Evolutionary conservation across 2,329 filamentous ascomycete genomes (phyloP).

Genomic region (Aspergillus hortae): DNA sequence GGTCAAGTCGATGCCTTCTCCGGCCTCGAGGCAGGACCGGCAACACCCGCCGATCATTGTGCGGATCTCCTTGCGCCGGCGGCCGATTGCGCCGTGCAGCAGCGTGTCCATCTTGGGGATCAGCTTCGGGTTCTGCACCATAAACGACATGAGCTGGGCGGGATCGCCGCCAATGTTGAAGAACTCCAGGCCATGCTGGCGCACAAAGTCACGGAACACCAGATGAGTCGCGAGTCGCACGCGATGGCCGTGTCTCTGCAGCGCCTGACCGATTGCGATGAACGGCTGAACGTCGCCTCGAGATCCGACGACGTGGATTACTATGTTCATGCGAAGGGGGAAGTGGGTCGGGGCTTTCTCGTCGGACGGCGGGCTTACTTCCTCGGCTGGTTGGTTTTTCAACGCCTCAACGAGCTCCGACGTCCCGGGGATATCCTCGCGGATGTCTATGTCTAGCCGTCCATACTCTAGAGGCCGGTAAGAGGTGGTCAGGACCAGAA

Average conservation of each 20-base stretch:
- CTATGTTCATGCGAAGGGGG: background rate
- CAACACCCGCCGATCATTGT: background rate
- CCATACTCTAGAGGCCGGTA: background rate
- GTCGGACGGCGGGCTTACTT: background rate
- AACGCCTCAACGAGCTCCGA: background rate
- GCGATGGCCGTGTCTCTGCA: background rate
- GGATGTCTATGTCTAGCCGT: background rate
- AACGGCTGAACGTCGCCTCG: conserved; percentile 1
- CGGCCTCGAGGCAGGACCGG: background rate
- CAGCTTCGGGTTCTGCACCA: background rate
- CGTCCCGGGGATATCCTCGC: background rate
- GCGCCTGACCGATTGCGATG: background rate
- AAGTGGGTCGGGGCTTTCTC: background rate
- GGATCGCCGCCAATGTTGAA: conserved; percentile 2
- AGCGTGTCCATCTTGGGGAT: conserved; percentile 1
- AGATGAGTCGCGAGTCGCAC: background rate
- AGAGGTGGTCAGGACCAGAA: background rate
- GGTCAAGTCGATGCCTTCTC: background rate
- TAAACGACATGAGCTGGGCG: background rate
- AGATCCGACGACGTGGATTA: background rate
- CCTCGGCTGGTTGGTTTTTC: background rate
- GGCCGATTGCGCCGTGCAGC: background rate
- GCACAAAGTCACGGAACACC: background rate
- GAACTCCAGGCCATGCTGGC: background rate
- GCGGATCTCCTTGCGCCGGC: background rate